Evolutionary conservation across 2,329 filamentous ascomycete species (phyloP), one percentile per base, ranked within the genome.

Genomic region (Fusarium avenaceum): DNA sequence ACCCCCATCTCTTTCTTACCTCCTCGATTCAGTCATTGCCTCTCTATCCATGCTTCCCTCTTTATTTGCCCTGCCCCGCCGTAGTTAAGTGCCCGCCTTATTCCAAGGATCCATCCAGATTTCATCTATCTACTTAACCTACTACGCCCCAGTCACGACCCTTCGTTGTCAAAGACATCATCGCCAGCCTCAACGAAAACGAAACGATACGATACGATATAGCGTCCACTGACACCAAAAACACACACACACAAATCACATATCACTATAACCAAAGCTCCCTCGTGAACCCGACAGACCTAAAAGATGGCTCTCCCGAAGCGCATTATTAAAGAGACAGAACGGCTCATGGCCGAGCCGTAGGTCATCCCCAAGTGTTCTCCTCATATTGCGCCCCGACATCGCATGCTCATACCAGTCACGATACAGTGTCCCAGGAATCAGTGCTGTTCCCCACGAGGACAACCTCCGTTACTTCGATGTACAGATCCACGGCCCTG

Each of bases 381-480:
- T 38, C n/a, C 17, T 38, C 40, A 30, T 50, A 26, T 59, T 55
- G 53, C 55, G 52, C 48, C 59, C 40, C 48, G 40, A 48, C 47
- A 64, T 65, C 56, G 22, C 55, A 63, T 57, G 56, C 61, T 76
- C 62, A 75, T 60, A 59, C 47, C 28, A 62, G 43, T 54, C 50
- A 43, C 65, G 35, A 40, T 66, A 62, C 76, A 97, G 94, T 69
- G 96, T 99, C 32, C 94, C 95, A 30, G 96, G 96, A 65, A 99
- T 99, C 82, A 97, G 93, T 76, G 96, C 96, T 49, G 86, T 96
- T 52, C 96, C 96, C 48, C 96, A 98, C 79, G 94, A 97, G 75
- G 96, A 99, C 75, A 99, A 99, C 81, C 88, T 98, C 60, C 89
- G 96, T 73, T 99, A 99, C 82, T 99, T 99, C 76, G 96, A 99